A percentile compares a stretch with the other conserved stretches of the same genome.
These are phyloP conservation scores for Metarhizium humberi DNA, from an alignment of 2,329 filamentous ascomycete species.

Conservation along the genomic window DNA sequence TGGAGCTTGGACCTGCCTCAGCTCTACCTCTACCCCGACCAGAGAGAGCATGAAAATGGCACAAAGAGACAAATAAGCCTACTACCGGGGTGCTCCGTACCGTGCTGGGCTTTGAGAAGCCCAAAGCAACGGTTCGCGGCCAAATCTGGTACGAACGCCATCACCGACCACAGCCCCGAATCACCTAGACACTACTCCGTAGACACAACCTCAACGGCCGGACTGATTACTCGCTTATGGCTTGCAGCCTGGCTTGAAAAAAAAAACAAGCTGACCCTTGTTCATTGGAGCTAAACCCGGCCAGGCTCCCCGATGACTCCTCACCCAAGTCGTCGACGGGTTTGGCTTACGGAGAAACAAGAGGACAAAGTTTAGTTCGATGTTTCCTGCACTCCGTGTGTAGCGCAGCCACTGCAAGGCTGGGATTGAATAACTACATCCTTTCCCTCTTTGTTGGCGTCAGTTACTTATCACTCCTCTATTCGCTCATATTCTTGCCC, in stretches of 20 bases:
- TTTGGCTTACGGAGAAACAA: no score
- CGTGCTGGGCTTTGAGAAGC: no score
- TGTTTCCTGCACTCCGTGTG: not conserved
- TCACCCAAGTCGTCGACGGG: no score
- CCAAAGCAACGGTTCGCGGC: no score
- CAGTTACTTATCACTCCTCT: not conserved
- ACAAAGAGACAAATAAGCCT: not conserved
- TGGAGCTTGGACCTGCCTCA: not conserved
- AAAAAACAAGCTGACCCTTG: not conserved
- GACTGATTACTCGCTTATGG: not conserved
- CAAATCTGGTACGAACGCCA: no score
- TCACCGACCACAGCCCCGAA: no score
- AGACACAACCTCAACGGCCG: not conserved
- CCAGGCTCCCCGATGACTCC: conserved; percentile 7
- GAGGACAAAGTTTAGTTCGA: not conserved
- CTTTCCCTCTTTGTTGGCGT: not conserved
- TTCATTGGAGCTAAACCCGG: conserved; percentile 1
- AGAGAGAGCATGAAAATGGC: not conserved
- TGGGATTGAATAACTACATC: not conserved
- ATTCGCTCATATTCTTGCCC: not conserved
- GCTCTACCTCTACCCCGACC: not conserved
- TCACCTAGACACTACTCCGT: no score
- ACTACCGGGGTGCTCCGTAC: no score
- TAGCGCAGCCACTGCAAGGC: not conserved
- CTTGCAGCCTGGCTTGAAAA: not conserved